Conservation (phyloP, 306 rosid genomes). For the Pyrus bretschneideri region DNA sequence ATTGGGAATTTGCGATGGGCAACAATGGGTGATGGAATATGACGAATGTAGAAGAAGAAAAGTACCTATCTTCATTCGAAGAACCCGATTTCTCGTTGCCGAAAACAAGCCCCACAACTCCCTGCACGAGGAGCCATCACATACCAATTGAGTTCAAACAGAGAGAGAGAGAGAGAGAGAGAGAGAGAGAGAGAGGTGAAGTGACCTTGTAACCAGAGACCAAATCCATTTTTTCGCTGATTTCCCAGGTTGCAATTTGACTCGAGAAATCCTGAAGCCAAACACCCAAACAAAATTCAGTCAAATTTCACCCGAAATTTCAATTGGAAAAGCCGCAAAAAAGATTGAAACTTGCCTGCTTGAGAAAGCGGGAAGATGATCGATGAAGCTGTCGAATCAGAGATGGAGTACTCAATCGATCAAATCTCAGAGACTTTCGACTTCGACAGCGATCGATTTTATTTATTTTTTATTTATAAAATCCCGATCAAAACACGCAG, state of each 20-base stretch:
- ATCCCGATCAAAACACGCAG: not conserved
- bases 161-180: not conserved
- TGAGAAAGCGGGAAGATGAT: not conserved
- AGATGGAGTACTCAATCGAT: not conserved
- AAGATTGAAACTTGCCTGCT: not conserved
- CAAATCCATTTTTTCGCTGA: constrained; percentile 58
- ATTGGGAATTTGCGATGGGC: too few relatives aligned
- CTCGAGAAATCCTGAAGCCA: constrained; percentile 20
- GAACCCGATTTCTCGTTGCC: constrained; percentile 73
- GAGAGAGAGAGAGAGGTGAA: not conserved
- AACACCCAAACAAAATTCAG: not conserved
- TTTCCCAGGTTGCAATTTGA: constrained; percentile 18
- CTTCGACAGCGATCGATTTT: not conserved
- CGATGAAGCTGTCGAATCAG: not conserved
- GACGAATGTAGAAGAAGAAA: not conserved
- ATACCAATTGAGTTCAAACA: not conserved
- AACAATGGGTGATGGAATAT: not conserved
- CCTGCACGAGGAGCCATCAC: constrained; percentile 32
- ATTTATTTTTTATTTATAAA: not conserved
- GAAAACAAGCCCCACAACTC: constrained; percentile 83
- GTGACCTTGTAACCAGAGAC: constrained; percentile 89
- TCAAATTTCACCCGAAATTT: not conserved
- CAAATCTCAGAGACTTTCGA: constrained; percentile 1
- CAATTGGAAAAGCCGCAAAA: not conserved
- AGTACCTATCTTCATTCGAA: constrained; percentile 76